Base-by-base conservation (phyloP, 208 protist species). In the Crithidia mellificae region DNA sequence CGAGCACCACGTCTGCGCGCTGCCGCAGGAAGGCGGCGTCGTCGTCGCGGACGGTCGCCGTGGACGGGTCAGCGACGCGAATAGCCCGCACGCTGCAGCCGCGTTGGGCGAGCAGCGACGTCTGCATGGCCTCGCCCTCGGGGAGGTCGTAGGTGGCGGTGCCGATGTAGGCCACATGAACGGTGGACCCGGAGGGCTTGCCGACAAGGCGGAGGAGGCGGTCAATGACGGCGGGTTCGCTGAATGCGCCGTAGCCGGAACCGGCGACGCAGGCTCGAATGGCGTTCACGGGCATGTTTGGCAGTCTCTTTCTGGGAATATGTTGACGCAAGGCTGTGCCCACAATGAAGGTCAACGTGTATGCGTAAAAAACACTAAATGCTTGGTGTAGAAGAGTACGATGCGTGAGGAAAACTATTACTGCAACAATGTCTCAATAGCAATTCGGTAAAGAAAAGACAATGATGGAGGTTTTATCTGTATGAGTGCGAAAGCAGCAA, bases 121-220 rank as follows among this genome's bases (percentile, higher is more conserved):
- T 88, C 63, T 94, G 86, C 38, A 53, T 24, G 0, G 64, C 29
- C 41, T 71, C 34, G 22, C 69, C 70, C 25, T 79, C 50, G 4
- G 82, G 80, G 25, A 94, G 63, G 71, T 97, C 92, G 76, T 97
- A 97, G 34, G 82, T 87, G 14, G 92, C 90, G 22, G 92, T 97
- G 54, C 92, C 92, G 43, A 97, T 51, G 78, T 94, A 97, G 17
- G 80, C 85, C 2, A 97, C 83, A 22, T 57, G 56, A 29, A 95
- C 75, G 12, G 46, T 64, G 9, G 39, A 56, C 1, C 57, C 79
- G 12, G 81, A 34, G 0, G 52, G 59, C n/a, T 54, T 32, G 20
- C 57, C 50, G 51, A 84, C 68, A 49, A 96, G 77, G 17, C 39
- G n/a, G 19, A 94, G 56, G 17, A 96, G 73, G 36, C 74, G 72